These are phyloP conservation scores for Dentiscutata heterogama DNA, from an alignment of 371 early-diverging fungal species.

Conservation along the genomic window DNA sequence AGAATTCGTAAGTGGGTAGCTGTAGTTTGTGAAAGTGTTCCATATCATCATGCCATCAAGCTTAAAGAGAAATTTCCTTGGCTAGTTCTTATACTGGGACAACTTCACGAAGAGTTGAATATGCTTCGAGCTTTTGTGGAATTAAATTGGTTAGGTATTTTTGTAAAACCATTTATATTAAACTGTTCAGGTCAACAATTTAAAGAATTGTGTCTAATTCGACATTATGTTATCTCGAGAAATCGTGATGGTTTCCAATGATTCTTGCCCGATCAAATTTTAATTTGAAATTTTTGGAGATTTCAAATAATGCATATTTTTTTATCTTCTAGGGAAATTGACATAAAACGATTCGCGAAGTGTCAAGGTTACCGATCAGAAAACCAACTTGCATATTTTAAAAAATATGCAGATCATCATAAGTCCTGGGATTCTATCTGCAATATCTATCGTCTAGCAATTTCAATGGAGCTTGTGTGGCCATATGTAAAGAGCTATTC, in stretches of 20 bases:
- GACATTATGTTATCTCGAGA: background rate
- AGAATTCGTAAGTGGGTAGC: conserved; percentile 1
- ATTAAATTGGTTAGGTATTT: background rate
- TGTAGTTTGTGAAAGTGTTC: conserved; percentile 16
- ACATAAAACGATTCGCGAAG: background rate
- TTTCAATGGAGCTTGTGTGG: background rate
- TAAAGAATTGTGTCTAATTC: too few species aligned
- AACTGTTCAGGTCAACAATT: too few species aligned
- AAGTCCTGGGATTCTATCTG: too few species aligned
- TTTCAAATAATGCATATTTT: too few species aligned
- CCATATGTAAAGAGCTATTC: conserved; percentile 18
- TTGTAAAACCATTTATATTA: background rate
- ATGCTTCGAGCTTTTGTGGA: conserved; percentile 11
- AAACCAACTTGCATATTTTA: conserved; percentile 30
- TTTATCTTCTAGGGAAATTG: background rate
- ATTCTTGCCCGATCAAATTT: too few species aligned
- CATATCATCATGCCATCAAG: conserved; percentile 24
- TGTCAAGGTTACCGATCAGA: background rate
- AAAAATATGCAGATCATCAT: too few species aligned
- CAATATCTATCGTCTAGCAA: conserved; percentile 8
- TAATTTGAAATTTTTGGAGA: too few species aligned
- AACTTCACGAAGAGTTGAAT: conserved; percentile 13
- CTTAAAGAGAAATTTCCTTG: conserved; percentile 31
- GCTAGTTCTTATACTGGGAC: conserved; percentile 21
- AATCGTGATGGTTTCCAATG: background rate